Evolutionary conservation across 2,329 filamentous ascomycete genomes (phyloP).

Genomic region (Aspergillus pseudotamarii): DNA sequence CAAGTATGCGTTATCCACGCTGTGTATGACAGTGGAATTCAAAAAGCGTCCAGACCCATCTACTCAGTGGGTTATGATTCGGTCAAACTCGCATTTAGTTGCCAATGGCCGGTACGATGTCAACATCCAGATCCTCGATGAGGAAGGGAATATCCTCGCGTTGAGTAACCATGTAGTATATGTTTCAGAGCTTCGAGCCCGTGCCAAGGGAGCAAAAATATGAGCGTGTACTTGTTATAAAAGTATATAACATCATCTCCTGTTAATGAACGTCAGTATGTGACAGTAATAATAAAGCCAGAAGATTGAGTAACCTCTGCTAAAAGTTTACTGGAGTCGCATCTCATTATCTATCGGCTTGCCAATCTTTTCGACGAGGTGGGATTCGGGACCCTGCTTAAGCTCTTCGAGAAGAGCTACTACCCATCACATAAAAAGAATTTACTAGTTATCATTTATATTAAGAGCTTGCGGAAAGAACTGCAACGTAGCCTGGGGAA

Average conservation of each 20-base stretch:
- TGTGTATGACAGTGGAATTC: slow-evolving; percentile 28
- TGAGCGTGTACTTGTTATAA: not conserved
- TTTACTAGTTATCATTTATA: too few species aligned
- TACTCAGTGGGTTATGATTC: slow-evolving; percentile 23
- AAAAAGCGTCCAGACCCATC: slow-evolving; percentile 23
- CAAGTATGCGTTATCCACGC: slow-evolving; percentile 23
- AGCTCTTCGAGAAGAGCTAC: too few species aligned
- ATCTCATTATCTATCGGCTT: too few species aligned
- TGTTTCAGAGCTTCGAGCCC: slow-evolving; percentile 16
- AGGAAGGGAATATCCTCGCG: slow-evolving; percentile 19
- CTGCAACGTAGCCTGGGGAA: too few species aligned
- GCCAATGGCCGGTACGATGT: slow-evolving; percentile 24
- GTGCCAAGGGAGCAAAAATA: slow-evolving; percentile 8
- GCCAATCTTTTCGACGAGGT: too few species aligned
- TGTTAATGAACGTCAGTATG: not conserved
- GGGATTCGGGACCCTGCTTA: too few species aligned
- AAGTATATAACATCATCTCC: not conserved
- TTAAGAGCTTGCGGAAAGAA: too few species aligned
- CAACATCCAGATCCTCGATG: slow-evolving; percentile 21
- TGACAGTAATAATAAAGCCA: not conserved
- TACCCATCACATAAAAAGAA: too few species aligned
- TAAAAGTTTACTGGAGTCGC: too few species aligned
- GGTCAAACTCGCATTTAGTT: slow-evolving; percentile 23
- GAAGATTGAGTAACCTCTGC: too few species aligned
- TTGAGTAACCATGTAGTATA: slow-evolving; percentile 26